Evolutionary conservation across 2,329 filamentous ascomycete genomes (phyloP).

Genomic region (Phialocephala subalpina): DNA sequence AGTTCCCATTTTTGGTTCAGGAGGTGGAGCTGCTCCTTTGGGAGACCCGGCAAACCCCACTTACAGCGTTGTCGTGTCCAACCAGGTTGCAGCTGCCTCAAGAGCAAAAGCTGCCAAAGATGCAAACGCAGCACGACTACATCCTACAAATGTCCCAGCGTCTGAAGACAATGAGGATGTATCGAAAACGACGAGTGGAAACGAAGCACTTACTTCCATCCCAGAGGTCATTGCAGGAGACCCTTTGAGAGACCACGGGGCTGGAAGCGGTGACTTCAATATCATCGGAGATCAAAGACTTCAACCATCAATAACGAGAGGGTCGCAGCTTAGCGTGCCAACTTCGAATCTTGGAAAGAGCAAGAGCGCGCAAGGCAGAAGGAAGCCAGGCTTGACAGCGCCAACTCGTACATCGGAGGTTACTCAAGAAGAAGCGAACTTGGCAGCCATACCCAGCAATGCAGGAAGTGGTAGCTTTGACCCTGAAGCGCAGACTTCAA

Average conservation of each 20-base stretch:
- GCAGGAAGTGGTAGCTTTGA: constrained; percentile 10
- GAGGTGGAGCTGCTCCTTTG: constrained; percentile 58
- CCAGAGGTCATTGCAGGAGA: constrained; percentile 15
- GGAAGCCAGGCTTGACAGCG: constrained; percentile 12
- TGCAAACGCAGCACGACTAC: constrained; percentile 50
- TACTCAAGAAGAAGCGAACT: constrained; percentile 1
- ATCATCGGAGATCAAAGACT: constrained; percentile 7
- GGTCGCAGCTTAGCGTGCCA: neutral
- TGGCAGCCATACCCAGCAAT: constrained; percentile 4
- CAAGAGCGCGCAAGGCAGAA: constrained; percentile 15
- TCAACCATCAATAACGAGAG: neutral
- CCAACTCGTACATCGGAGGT: constrained; percentile 9
- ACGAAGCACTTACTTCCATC: constrained; percentile 10
- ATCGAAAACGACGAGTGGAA: neutral
- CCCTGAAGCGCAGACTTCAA: constrained; percentile 17
- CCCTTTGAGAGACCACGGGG: constrained; percentile 15
- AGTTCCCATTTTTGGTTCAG: constrained; percentile 82
- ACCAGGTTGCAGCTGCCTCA: constrained; percentile 63
- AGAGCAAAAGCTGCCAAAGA: constrained; percentile 50
- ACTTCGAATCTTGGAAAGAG: constrained; percentile 12
- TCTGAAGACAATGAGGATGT: neutral
- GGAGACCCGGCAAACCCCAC: constrained; percentile 74
- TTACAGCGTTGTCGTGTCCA: constrained; percentile 78
- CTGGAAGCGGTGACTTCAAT: neutral
- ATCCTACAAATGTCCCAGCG: neutral